Base-by-base conservation (phyloP, 2,329 filamentous ascomycete species). In the Trichoderma sp. region DNA sequence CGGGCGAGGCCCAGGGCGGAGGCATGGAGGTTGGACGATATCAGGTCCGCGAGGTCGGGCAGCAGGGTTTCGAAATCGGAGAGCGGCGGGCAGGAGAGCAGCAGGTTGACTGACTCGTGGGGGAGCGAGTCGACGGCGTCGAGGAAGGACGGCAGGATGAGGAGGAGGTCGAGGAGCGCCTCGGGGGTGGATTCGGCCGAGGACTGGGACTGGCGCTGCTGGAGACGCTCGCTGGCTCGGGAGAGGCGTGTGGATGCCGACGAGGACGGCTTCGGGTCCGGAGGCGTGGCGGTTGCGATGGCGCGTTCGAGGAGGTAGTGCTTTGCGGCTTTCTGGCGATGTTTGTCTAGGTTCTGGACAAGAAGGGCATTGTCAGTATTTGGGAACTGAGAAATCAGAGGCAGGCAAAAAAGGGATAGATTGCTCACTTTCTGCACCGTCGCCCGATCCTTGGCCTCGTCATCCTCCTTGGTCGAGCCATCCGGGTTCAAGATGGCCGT, bases 401-500 rank as follows among this genome's bases (percentile, higher is more conserved):
- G 17, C 13, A 64, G 35, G 22, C 45, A n/a, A 37, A 19, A 29
- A 10, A 25, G 7, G 29, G 10, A 22, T 10, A 4, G 5, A 15
- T 3, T 48, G 71, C 77, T 45, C 72, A 89, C 87, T 73, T 87
- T 78, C 50, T 78, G 80, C 2, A 85, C 80, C 2, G 79, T 79
- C 67, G 83, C 80, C 25, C 84, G 81, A 73, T 87, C 82, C 70
- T 84, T 83, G 17, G 81, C 80, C 2, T 79, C 77, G n/a, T 80
- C 78, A 71, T 84, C 80, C n/a, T 81, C 77, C 72, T 82, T 86
- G 2, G 86, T 87, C 9, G 87, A 86, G 2, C 84, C 87, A 75
- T 89, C 84, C 0, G 83, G 76, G 70, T 87, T 86, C 5, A 90
- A 80, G 29, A 89, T 75, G 2, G 80, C 80, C 1, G 80, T 83